Percentiles rank a stretch among this genome's conserved stretches.
These are phyloP conservation scores for Voacanga thouarsii DNA, from an alignment of 257 asterid species.

Conservation along the genomic window DNA sequence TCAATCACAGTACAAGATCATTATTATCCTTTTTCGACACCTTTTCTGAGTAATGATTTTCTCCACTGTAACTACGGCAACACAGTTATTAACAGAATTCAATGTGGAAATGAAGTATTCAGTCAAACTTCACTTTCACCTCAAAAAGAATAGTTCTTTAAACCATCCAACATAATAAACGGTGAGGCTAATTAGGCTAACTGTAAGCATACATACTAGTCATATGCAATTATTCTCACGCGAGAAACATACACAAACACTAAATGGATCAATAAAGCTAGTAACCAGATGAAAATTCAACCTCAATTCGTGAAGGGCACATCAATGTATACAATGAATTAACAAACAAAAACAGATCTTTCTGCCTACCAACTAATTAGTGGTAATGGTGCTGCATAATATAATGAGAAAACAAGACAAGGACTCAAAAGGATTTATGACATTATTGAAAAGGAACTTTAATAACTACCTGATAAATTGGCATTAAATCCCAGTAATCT, in stretches of 20 bases:
- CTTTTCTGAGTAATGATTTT: not conserved
- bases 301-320: not conserved
- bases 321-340: not conserved
- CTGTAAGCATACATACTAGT: not conserved
- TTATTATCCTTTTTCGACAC: not conserved
- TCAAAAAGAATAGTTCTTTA: no score
- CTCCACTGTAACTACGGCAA: not conserved
- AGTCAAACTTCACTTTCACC: not conserved
- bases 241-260: not conserved
- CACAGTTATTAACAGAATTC: not conserved
- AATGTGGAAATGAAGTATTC: not conserved
- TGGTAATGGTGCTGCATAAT: not conserved
- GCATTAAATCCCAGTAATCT: constrained; percentile 96
- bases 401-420: not conserved
- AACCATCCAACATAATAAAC: no score
- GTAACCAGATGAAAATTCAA: not conserved
- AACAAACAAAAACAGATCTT: not conserved
- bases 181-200: not conserved
- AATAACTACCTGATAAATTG: constrained; percentile 67
- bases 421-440: not conserved
- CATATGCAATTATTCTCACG: not conserved
- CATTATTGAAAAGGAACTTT: not conserved
- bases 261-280: not conserved
- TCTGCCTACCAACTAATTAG: not conserved
- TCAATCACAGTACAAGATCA: not conserved